Evolutionary conservation across 257 asterid species (phyloP), one percentile per base, ranked within the genome.

Genomic region (Plantago major): DNA sequence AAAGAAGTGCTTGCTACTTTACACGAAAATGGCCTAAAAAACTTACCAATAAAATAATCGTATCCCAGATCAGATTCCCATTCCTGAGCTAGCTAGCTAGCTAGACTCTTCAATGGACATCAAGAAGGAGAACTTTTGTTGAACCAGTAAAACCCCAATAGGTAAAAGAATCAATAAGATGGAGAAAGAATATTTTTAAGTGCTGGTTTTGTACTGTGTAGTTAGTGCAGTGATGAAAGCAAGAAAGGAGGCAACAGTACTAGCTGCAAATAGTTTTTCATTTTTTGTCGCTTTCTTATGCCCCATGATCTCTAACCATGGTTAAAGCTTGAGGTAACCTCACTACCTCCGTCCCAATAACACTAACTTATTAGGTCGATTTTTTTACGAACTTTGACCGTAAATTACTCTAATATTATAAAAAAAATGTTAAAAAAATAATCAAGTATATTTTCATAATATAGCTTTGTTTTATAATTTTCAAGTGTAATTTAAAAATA

Each of bases 1-100:
- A 30, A 65, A 51, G 13, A 58, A 64, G 78, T 49, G 57, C 71
- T 62, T 68, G 83, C 89, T 88, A 86, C 89, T 88, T 79, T 75
- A 69, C 60, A 55, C 70, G 72, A 73, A 69, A 72, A 76, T 72
- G 72, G 70, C 63, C 76, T 76, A 44, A 60, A 12, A 10, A 66
- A 67, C 80, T 22, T 22, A 70, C 40, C 40, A 33, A 1, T 33
- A 4, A 33, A 33, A 33, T 4, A 33, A 64, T 77, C 71, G 58
- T 51, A 77, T 65, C 78, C 62, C 61, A 75, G 69, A 71, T 72
- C 68, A 74, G 38, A 51, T 51, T 51, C 14, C 26, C 37, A 7
- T 51, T 17, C 40, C 8, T 33, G 40, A 1, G 26, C 26, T 22
- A 1, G 26, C 26, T 22, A 33, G 40, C 40, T 33, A 4, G 7